These are phyloP conservation scores for Saccharomycopsis microspora DNA, from an alignment of 805 yeast species.

Conservation along the genomic window DNA sequence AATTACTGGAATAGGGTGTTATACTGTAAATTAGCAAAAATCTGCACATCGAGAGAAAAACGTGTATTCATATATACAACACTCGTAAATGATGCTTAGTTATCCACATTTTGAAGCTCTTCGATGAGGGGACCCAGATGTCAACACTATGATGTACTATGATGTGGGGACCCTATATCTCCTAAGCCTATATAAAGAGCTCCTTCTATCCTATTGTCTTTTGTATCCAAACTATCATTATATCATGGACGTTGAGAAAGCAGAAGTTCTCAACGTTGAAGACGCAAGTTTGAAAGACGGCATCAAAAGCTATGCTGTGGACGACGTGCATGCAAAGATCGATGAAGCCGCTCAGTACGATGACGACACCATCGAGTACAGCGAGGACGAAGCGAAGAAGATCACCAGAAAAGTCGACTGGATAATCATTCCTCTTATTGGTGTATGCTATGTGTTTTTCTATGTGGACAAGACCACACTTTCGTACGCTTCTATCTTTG, in stretches of 20 bases:
- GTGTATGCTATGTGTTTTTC: constrained; percentile 27
- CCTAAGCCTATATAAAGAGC: too few relatives aligned
- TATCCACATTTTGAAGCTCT: too few relatives aligned
- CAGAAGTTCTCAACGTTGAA: neutral
- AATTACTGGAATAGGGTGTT: too few relatives aligned
- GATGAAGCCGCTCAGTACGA: constrained; percentile 10
- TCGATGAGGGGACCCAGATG: too few relatives aligned
- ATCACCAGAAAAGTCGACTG: constrained; percentile 29
- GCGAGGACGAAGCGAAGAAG: constrained; percentile 31
- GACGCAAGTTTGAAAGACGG: neutral
- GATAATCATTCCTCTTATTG: constrained; percentile 28
- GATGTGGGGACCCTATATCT: too few relatives aligned
- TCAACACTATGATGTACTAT: too few relatives aligned
- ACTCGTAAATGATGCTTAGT: too few relatives aligned
- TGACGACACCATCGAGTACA: constrained; percentile 15
- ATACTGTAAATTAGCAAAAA: too few relatives aligned
- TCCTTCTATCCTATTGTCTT: too few relatives aligned
- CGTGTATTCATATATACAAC: too few relatives aligned
- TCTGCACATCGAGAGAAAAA: too few relatives aligned
- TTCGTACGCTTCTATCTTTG: constrained; percentile 36
- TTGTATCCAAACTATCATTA: too few relatives aligned
- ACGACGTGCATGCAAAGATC: neutral
- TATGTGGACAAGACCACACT: constrained; percentile 32
- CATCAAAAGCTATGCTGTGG: neutral
- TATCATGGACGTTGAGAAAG: neutral